These are phyloP conservation scores for Cladobotryum protrusum DNA, from an alignment of 2,329 filamentous ascomycete genomes.

Conservation along the genomic window DNA sequence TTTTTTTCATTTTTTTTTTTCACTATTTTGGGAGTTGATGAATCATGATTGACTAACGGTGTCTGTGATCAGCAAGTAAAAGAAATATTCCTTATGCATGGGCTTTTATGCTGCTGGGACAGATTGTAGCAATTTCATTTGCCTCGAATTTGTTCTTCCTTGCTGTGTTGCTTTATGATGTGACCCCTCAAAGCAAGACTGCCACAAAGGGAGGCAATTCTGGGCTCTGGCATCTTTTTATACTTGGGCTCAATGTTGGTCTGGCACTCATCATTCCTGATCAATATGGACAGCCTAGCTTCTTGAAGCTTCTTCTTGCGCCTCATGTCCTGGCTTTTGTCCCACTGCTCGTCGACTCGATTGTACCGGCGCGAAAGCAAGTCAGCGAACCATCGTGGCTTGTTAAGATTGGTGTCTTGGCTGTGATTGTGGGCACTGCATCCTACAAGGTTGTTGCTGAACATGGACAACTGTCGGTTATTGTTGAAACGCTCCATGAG, in stretches of 20 bases:
- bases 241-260: conserved; percentile 13
- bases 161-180: conserved; percentile 11
- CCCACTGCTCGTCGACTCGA: conserved; percentile 12
- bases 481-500: conserved; percentile 14
- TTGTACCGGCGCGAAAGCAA: too few relatives aligned
- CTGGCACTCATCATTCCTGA: conserved; percentile 13
- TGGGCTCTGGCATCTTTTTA: conserved; percentile 6
- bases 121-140: conserved; percentile 23
- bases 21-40: not conserved
- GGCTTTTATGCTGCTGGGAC: conserved; percentile 22
- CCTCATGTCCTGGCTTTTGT: conserved; percentile 21
- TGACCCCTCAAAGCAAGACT: not conserved
- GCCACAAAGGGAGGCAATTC: not conserved
- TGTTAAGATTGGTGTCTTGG: conserved; percentile 10
- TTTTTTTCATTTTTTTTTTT: too few relatives aligned
- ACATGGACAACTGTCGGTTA: conserved; percentile 3
- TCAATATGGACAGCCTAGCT: conserved; percentile 9
- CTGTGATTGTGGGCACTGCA: conserved; percentile 3
- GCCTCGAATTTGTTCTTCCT: conserved; percentile 22
- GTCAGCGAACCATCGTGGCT: conserved; percentile 6
- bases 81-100: conserved; percentile 16
- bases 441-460: conserved; percentile 1
- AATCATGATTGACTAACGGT: not conserved
- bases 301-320: conserved; percentile 16
- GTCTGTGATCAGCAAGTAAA: conserved; percentile 11